A percentile compares a stretch with the other conserved stretches of the same genome.
Evolutionary conservation across 129 eudicot genomes (phyloP).

Genomic region (Tagetes patula): DNA sequence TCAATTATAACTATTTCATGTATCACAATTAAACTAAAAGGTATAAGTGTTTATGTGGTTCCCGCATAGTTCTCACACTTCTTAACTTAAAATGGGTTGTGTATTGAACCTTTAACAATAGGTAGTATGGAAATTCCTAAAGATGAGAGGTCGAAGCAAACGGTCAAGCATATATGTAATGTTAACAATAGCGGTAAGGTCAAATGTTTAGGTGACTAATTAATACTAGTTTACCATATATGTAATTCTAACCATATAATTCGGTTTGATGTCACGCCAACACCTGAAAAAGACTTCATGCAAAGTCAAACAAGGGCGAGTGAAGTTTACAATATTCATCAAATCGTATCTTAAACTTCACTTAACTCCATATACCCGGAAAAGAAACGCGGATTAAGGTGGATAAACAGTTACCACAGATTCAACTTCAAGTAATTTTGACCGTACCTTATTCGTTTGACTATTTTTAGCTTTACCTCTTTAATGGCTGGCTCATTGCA

Average conservation of each 20-base stretch:
- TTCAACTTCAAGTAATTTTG: background rate
- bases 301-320: background rate
- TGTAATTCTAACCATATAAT: constrained; percentile 12
- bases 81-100: background rate
- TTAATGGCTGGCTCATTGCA: constrained; percentile 1
- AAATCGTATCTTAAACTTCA: background rate
- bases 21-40: too few relatives aligned
- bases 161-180: background rate
- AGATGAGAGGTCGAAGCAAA: background rate
- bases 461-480: constrained; percentile 13
- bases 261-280: background rate
- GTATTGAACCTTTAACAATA: background rate
- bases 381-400: background rate
- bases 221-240: background rate
- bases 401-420: background rate
- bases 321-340: background rate
- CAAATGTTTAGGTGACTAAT: background rate
- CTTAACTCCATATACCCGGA: background rate
- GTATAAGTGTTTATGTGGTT: too few relatives aligned
- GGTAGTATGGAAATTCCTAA: background rate
- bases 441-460: constrained; percentile 11
- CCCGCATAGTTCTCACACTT: too few relatives aligned
- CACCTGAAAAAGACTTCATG: background rate
- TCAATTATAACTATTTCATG: too few relatives aligned
- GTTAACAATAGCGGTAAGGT: background rate